These are phyloP conservation scores for Russula compacta DNA, from an alignment of 768 basidiomycete genomes.

Conservation along the genomic window DNA sequence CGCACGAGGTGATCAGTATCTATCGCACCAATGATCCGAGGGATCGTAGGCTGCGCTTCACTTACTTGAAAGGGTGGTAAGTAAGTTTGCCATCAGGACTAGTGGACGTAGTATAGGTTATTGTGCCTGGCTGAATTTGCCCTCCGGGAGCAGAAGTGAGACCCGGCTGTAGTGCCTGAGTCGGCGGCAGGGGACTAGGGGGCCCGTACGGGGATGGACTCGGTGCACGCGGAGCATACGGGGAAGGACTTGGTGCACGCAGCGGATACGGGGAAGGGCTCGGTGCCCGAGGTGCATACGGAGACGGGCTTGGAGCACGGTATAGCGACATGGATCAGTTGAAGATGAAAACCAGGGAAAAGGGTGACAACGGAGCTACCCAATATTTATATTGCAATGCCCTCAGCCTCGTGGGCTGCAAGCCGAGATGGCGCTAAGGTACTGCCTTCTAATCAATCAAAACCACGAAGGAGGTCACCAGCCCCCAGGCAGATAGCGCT, in stretches of 20 bases:
- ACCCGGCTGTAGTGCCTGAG: neutral
- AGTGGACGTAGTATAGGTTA: slow-evolving; percentile 63
- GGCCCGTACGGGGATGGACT: slow-evolving; percentile 11
- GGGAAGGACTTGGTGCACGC: neutral
- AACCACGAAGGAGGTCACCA: slow-evolving; percentile 1
- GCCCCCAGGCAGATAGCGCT: slow-evolving; percentile 2
- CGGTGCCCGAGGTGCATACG: neutral
- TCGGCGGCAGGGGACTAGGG: slow-evolving; percentile 17
- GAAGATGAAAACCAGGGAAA: neutral
- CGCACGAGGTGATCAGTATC: slow-evolving; percentile 18
- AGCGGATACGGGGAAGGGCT: neutral
- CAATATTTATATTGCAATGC: slow-evolving; percentile 9
- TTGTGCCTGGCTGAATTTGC: slow-evolving; percentile 55
- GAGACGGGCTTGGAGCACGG: slow-evolving; percentile 1
- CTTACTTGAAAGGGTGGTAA: slow-evolving; percentile 69
- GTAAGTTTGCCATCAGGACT: slow-evolving; percentile 50
- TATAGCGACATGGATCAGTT: slow-evolving; percentile 18
- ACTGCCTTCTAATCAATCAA: slow-evolving; percentile 6
- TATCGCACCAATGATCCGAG: slow-evolving; percentile 9
- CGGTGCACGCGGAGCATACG: slow-evolving; percentile 1
- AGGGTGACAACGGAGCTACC: neutral
- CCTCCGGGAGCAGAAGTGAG: slow-evolving; percentile 23
- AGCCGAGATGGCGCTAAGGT: slow-evolving; percentile 7
- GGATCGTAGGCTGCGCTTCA: neutral
- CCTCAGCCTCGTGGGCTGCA: slow-evolving; percentile 3